A percentile compares a stretch with the other conserved stretches of the same genome.
Conservation (phyloP, 345 rosid genomes). For the Boechera stricta region DNA sequence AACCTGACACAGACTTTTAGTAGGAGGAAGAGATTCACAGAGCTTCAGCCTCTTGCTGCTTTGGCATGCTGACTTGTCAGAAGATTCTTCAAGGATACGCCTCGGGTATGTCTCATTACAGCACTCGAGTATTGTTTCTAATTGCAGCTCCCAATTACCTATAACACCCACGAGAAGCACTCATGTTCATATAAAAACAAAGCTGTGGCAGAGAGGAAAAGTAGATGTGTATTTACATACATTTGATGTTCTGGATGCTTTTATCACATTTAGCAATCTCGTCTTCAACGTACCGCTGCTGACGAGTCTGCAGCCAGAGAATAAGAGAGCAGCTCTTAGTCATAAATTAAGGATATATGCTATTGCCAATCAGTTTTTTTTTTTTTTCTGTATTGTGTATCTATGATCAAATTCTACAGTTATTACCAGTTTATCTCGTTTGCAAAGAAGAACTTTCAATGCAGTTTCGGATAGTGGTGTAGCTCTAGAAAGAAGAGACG, state of each 20-base stretch:
- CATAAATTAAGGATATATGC: background rate
- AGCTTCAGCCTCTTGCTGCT: slow-evolving; percentile 43
- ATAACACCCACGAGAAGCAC: slow-evolving; percentile 45
- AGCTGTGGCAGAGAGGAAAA: slow-evolving; percentile 1
- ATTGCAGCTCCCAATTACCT: slow-evolving; percentile 57
- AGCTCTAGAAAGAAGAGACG: slow-evolving; percentile 52
- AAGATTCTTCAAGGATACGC: slow-evolving; percentile 35
- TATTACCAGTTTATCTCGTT: slow-evolving; percentile 72
- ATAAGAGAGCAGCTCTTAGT: slow-evolving; percentile 2
- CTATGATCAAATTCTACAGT: slow-evolving; percentile 18
- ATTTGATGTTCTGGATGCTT: slow-evolving; percentile 54
- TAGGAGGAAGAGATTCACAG: slow-evolving; percentile 38
- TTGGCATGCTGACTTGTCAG: slow-evolving; percentile 42
- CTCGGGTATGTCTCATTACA: slow-evolving; percentile 47
- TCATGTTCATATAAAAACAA: slow-evolving; percentile 18
- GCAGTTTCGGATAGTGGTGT: slow-evolving; percentile 58
- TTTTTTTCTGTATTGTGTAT: background rate
- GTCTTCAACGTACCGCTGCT: slow-evolving; percentile 67
- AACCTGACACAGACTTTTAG: slow-evolving; percentile 63
- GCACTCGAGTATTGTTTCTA: slow-evolving; percentile 56
- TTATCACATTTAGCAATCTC: slow-evolving; percentile 71
- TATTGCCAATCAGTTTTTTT: slow-evolving; percentile 3
- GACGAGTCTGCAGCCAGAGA: slow-evolving; percentile 57
- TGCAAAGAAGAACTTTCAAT: slow-evolving; percentile 51
- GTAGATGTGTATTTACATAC: slow-evolving; percentile 38